These are phyloP conservation scores for Asterophora lycoperdoides DNA, from an alignment of 768 basidiomycete genomes.

Conservation along the genomic window DNA sequence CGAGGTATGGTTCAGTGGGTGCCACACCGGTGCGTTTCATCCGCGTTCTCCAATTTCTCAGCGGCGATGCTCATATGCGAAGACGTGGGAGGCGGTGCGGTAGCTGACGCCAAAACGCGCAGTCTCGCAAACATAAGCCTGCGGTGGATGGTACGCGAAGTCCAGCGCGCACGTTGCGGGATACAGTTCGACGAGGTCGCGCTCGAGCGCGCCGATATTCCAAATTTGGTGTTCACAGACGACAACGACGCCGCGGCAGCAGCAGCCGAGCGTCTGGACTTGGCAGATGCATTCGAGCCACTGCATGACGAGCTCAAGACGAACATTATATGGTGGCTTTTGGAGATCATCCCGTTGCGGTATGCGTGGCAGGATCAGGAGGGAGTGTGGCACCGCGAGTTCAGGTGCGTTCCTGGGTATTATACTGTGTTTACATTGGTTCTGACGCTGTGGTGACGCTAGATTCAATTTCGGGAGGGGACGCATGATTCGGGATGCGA, in stretches of 20 bases:
- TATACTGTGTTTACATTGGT: background rate
- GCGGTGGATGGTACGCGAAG: conserved; percentile 77
- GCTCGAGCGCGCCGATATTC: conserved; percentile 42
- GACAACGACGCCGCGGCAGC: conserved; percentile 13
- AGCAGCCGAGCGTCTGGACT: conserved; percentile 19
- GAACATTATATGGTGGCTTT: conserved; percentile 58
- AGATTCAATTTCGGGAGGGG: conserved; percentile 58
- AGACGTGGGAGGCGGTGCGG: conserved; percentile 72
- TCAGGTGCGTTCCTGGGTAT: conserved; percentile 40
- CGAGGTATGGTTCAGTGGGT: conserved; percentile 81
- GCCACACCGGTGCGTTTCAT: conserved; percentile 54
- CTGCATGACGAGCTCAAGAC: conserved; percentile 48
- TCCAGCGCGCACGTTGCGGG: conserved; percentile 52
- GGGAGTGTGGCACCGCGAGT: conserved; percentile 50
- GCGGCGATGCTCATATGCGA: background rate
- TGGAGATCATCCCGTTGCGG: conserved; percentile 58
- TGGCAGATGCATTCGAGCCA: conserved; percentile 42
- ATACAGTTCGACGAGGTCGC: conserved; percentile 52
- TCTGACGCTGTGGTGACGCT: background rate
- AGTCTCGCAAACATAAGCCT: conserved; percentile 59
- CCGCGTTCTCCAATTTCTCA: background rate
- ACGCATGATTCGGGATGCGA: conserved; percentile 39
- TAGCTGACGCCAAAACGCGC: conserved; percentile 36
- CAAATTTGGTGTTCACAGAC: conserved; percentile 5
- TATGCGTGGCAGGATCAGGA: conserved; percentile 53